phyloP scores from a whole-genome alignment of 1,139 yeast genomes.

The Suhomyces terraborum region DNA sequence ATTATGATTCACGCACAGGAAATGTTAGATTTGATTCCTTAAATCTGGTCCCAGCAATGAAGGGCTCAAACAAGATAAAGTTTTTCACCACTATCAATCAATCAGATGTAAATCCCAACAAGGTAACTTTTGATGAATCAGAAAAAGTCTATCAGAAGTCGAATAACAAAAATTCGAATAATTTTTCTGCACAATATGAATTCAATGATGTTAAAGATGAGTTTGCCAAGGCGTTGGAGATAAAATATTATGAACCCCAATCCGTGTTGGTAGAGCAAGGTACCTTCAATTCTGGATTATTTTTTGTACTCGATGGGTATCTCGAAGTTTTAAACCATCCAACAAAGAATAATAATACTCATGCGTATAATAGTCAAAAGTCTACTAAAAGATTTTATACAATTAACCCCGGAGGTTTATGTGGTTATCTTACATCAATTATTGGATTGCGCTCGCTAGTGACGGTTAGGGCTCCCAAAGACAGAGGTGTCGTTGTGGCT shows the following conservation, averaged over 20 bases:
- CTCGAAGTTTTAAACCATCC: slow-evolving; percentile 56
- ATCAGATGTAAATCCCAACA: slow-evolving; percentile 7
- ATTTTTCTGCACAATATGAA: slow-evolving; percentile 4
- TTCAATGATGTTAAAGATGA: slow-evolving; percentile 59
- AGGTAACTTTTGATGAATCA: background rate
- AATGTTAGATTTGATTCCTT: slow-evolving; percentile 25
- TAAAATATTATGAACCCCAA: slow-evolving; percentile 57
- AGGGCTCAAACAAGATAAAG: slow-evolving; percentile 22
- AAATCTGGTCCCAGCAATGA: slow-evolving; percentile 16
- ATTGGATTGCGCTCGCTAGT: slow-evolving; percentile 82
- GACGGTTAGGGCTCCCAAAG: slow-evolving; percentile 58
- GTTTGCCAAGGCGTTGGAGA: slow-evolving; percentile 62
- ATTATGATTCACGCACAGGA: slow-evolving; percentile 26
- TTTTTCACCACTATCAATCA: slow-evolving; percentile 34
- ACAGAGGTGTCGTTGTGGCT: slow-evolving; percentile 64
- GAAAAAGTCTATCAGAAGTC: background rate
- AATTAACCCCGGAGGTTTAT: slow-evolving; percentile 76
- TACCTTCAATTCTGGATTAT: slow-evolving; percentile 70
- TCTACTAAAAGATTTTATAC: slow-evolving; percentile 49
- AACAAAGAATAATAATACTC: slow-evolving; percentile 14
- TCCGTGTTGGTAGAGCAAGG: slow-evolving; percentile 63
- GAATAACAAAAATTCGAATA: background rate
- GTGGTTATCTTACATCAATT: slow-evolving; percentile 82
- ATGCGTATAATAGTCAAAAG: slow-evolving; percentile 26
- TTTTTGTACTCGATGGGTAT: slow-evolving; percentile 75